These are phyloP conservation scores for Mycena filopes DNA, from an alignment of 768 basidiomycete genomes.

Conservation along the genomic window DNA sequence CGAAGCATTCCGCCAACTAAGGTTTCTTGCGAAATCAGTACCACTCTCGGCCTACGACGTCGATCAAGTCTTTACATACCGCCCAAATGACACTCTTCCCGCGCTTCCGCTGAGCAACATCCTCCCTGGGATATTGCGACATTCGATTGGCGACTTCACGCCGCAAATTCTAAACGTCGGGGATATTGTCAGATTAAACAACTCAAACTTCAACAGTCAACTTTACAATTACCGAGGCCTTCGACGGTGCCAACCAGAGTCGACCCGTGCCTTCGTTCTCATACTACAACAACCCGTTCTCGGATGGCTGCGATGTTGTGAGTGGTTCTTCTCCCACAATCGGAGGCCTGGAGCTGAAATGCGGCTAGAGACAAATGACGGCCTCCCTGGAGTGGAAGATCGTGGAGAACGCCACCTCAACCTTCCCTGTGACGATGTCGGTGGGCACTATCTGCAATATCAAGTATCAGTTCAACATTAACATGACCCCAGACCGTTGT, in stretches of 20 bases:
- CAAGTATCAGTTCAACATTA: no score
- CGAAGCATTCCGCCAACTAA: no score
- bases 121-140: slow-evolving; percentile 2
- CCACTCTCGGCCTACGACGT: slow-evolving; percentile 20
- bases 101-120: slow-evolving; percentile 4
- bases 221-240: slow-evolving; percentile 12
- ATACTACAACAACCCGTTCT: slow-evolving; percentile 13
- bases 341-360: background rate
- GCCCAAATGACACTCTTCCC: slow-evolving; percentile 11
- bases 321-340: background rate
- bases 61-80: slow-evolving; percentile 10
- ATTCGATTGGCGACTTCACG: background rate
- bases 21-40: no score
- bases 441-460: slow-evolving; percentile 5
- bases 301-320: slow-evolving; percentile 9
- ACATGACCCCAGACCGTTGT: background rate
- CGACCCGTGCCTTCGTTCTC: slow-evolving; percentile 2
- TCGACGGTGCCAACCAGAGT: slow-evolving; percentile 1
- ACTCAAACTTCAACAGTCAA: slow-evolving; percentile 16
- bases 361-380: background rate
- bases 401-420: background rate
- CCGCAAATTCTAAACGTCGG: slow-evolving; percentile 7
- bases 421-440: background rate
- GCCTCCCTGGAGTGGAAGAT: background rate
- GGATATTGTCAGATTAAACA: slow-evolving; percentile 11